Evolutionary conservation across 371 early-diverging fungal genomes (phyloP).

Genomic region (Mortierella sp.): DNA sequence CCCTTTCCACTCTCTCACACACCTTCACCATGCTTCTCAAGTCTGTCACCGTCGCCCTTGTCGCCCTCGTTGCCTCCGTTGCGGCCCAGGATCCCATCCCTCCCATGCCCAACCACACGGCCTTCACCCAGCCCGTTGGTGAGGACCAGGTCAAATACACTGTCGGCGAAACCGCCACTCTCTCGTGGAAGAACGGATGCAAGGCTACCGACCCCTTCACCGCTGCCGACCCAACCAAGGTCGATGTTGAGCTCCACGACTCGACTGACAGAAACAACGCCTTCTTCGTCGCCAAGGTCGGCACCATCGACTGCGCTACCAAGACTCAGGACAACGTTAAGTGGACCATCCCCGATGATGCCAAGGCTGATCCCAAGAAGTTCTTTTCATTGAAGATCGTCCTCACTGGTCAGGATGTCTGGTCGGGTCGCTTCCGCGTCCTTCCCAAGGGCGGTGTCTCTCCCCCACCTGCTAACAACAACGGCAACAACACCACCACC

Average conservation of each 20-base stretch:
- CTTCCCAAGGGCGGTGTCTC: neutral
- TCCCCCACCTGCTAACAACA: no score
- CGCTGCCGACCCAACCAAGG: constrained; percentile 7
- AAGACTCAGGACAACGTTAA: constrained; percentile 13
- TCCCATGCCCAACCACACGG: constrained; percentile 17
- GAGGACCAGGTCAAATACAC: neutral
- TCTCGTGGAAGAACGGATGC: constrained; percentile 28
- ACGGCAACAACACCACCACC: neutral
- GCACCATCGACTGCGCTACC: constrained; percentile 35
- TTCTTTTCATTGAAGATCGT: constrained; percentile 37
- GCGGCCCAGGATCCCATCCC: constrained; percentile 20
- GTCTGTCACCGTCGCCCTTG: constrained; percentile 25
- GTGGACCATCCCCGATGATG: constrained; percentile 27
- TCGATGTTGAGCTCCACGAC: constrained; percentile 57
- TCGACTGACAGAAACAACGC: constrained; percentile 68
- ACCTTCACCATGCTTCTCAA: constrained; percentile 23
- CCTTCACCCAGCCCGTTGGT: constrained; percentile 39
- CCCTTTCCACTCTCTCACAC: neutral
- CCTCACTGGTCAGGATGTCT: constrained; percentile 7
- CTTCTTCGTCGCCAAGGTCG: constrained; percentile 67
- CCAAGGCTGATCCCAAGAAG: neutral
- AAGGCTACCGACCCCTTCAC: constrained; percentile 7
- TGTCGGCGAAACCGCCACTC: constrained; percentile 7
- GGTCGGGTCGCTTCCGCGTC: constrained; percentile 23
- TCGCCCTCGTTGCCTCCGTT: constrained; percentile 19